Evolutionary conservation across 2,329 filamentous ascomycete species (phyloP).

Genomic region (Fusarium sp.): DNA sequence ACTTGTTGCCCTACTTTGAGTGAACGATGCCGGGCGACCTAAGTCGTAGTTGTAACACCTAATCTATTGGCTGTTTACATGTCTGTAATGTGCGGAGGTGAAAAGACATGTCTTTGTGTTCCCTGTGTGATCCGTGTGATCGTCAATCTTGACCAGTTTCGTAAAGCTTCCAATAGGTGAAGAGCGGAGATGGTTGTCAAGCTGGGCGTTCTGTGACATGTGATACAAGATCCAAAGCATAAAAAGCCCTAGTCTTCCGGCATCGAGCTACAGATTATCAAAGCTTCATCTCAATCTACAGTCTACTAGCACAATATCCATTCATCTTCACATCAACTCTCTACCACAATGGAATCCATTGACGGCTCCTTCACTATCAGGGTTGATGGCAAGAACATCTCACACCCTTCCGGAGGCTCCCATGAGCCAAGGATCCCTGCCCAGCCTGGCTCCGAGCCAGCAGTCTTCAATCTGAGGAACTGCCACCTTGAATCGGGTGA

Average conservation of each 20-base stretch:
- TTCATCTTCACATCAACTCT: background rate
- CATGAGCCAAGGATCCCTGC: slow-evolving; percentile 10
- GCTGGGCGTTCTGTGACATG: background rate
- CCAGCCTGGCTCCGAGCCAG: background rate
- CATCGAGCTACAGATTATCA: no score
- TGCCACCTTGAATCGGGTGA: slow-evolving; percentile 4
- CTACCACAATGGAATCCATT: slow-evolving; percentile 8
- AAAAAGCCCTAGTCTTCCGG: background rate
- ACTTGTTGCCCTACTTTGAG: no score
- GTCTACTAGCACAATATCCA: background rate
- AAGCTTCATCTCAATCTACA: background rate
- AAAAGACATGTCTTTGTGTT: no score
- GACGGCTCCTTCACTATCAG: slow-evolving; percentile 15
- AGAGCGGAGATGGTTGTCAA: no score
- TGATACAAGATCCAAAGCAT: background rate
- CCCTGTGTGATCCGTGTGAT: no score
- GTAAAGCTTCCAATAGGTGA: background rate
- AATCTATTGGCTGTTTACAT: no score
- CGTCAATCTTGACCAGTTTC: background rate
- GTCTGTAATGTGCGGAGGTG: no score
- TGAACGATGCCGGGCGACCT: no score
- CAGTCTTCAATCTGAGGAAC: slow-evolving; percentile 18
- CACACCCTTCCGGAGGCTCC: background rate
- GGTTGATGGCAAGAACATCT: slow-evolving; percentile 23
- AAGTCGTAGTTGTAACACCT: no score